A percentile compares a stretch with the other conserved stretches of the same genome.
Conservation (phyloP, 352 stramenopile genomes). For the Pythium brachiatum region DNA sequence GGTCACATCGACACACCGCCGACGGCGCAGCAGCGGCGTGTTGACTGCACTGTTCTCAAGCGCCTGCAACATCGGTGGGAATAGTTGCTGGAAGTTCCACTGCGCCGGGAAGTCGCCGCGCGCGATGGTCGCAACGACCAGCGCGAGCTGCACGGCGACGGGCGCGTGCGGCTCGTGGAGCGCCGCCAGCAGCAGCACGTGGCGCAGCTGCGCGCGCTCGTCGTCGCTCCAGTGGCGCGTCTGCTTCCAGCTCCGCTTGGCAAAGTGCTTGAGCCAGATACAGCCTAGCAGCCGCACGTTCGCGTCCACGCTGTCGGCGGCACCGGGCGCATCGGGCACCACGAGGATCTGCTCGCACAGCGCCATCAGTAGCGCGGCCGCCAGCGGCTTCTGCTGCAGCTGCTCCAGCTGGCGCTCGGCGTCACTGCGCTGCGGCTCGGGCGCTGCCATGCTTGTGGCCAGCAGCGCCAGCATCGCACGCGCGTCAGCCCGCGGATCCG, state of each 20-base stretch:
- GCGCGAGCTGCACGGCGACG: constrained; percentile 58
- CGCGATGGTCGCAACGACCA: constrained; percentile 65
- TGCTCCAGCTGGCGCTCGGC: constrained; percentile 60
- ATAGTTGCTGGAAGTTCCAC: constrained; percentile 67
- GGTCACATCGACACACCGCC: constrained; percentile 51
- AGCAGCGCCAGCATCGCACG: constrained; percentile 50
- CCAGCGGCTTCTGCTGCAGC: constrained; percentile 37
- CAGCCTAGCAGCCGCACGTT: constrained; percentile 62
- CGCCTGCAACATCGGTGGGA: constrained; percentile 52
- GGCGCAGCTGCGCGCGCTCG: constrained; percentile 47
- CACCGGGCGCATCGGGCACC: constrained; percentile 29
- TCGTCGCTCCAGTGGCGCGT: constrained; percentile 29
- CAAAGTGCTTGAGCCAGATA: constrained; percentile 78
- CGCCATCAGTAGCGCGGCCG: constrained; percentile 35
- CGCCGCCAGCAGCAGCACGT: constrained; percentile 57
- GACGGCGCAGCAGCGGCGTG: constrained; percentile 25
- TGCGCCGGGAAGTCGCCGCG: constrained; percentile 71
- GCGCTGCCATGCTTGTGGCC: constrained; percentile 37
- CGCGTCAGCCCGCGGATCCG: constrained; percentile 1
- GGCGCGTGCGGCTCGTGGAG: constrained; percentile 59
- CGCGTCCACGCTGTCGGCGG: constrained; percentile 31
- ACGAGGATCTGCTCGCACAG: constrained; percentile 51
- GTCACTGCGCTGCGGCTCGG: constrained; percentile 35
- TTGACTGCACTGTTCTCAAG: constrained; percentile 32
- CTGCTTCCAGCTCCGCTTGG: constrained; percentile 51